phyloP scores from a whole-genome alignment of 2,329 filamentous ascomycete species.

The Monilinia fructicola region DNA sequence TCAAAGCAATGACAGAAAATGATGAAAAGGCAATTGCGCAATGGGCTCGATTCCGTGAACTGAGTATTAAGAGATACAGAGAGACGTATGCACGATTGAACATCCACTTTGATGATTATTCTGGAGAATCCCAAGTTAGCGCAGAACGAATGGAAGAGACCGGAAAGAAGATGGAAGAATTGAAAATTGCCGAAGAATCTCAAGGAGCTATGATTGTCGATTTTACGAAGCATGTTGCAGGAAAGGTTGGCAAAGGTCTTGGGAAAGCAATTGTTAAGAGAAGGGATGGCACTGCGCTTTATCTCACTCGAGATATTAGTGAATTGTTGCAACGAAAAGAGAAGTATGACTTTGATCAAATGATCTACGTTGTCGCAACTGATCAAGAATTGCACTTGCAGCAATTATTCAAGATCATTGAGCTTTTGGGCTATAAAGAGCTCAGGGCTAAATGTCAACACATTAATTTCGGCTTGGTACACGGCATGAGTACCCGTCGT shows the following conservation, averaged over 20 bases:
- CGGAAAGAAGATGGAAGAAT: slow-evolving; percentile 61
- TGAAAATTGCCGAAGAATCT: slow-evolving; percentile 65
- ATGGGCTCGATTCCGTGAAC: slow-evolving; percentile 66
- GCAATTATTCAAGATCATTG: slow-evolving; percentile 74
- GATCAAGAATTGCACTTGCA: slow-evolving; percentile 72
- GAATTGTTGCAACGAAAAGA: slow-evolving; percentile 67
- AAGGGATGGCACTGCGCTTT: slow-evolving; percentile 72
- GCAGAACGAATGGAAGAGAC: slow-evolving; percentile 65
- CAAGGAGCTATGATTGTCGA: slow-evolving; percentile 73
- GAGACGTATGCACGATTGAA: slow-evolving; percentile 69
- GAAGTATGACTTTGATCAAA: slow-evolving; percentile 69
- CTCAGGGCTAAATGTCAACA: slow-evolving; percentile 68
- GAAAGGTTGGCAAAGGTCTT: slow-evolving; percentile 67
- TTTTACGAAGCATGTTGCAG: slow-evolving; percentile 65
- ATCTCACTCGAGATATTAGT: slow-evolving; percentile 76
- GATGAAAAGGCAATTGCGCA: slow-evolving; percentile 59
- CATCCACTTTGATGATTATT: slow-evolving; percentile 69
- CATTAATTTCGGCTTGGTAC: slow-evolving; percentile 72
- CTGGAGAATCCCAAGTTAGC: slow-evolving; percentile 71
- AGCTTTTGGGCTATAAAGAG: slow-evolving; percentile 68
- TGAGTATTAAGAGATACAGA: slow-evolving; percentile 66
- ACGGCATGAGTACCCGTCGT: slow-evolving; percentile 69
- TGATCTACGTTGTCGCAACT: slow-evolving; percentile 76
- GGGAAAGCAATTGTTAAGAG: slow-evolving; percentile 71
- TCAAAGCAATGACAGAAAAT: slow-evolving; percentile 69